Percentiles rank a stretch among this genome's conserved stretches.
These are phyloP conservation scores for Terana coerulea DNA, from an alignment of 768 basidiomycete species.

Conservation along the genomic window DNA sequence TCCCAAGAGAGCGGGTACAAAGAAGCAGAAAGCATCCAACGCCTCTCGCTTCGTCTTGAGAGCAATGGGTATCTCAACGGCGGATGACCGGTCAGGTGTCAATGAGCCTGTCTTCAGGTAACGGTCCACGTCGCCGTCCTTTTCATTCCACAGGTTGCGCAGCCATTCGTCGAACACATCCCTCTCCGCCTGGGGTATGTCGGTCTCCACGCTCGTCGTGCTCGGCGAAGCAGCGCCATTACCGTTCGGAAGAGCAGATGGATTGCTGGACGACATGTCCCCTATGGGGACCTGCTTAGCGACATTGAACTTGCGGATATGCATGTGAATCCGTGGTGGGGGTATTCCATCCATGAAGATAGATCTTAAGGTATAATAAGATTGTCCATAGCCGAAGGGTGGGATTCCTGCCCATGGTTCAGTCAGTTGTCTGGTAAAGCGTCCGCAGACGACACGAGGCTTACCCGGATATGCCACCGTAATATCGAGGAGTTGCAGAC, in stretches of 20 bases:
- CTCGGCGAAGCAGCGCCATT: conserved; percentile 25
- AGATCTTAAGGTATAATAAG: conserved; percentile 85
- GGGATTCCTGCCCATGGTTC: conserved; percentile 58
- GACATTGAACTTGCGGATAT: conserved; percentile 77
- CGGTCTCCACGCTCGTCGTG: conserved; percentile 18
- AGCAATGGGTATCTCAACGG: conserved; percentile 55
- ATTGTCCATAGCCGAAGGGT: conserved; percentile 76
- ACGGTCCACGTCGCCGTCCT: conserved; percentile 72
- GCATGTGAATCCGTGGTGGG: conserved; percentile 85
- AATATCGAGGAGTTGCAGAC: conserved; percentile 81
- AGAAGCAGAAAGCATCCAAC: conserved; percentile 67
- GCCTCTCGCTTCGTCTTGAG: conserved; percentile 53
- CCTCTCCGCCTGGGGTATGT: conserved; percentile 30
- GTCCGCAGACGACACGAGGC: conserved; percentile 8
- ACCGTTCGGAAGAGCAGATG: conserved; percentile 28
- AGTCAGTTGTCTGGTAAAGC: not conserved
- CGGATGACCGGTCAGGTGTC: conserved; percentile 21
- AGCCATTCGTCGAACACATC: conserved; percentile 80
- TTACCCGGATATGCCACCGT: conserved; percentile 89
- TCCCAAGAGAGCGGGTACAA: conserved; percentile 42
- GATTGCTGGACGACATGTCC: conserved; percentile 40
- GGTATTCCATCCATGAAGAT: conserved; percentile 79
- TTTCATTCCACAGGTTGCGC: conserved; percentile 73
- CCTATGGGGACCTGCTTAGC: conserved; percentile 66
- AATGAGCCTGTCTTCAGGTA: conserved; percentile 58